These are phyloP conservation scores for Geotrichum restrictum DNA, from an alignment of 1,139 yeast genomes.

Conservation along the genomic window DNA sequence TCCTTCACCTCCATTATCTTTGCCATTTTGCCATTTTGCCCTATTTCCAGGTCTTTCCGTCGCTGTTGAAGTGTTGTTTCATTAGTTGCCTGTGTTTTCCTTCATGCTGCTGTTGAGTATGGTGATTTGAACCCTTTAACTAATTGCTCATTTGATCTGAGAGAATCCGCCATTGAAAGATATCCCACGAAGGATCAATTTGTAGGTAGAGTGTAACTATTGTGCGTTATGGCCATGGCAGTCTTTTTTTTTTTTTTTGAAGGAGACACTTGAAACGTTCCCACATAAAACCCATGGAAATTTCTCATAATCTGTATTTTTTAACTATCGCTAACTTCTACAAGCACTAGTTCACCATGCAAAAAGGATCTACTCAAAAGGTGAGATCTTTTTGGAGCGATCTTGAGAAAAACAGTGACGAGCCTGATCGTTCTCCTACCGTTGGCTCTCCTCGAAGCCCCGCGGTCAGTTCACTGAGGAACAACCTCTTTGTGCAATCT, in stretches of 20 bases:
- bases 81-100: background rate
- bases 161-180: background rate
- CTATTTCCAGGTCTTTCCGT: background rate
- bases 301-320: background rate
- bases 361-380: slow-evolving; percentile 24
- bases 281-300: background rate
- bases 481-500: slow-evolving; percentile 27
- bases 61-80: slow-evolving; percentile 1
- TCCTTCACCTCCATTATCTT: background rate
- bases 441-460: slow-evolving; percentile 16
- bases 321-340: background rate
- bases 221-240: background rate
- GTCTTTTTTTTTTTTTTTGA: background rate
- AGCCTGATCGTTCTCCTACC: slow-evolving; percentile 20
- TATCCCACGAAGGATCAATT: background rate
- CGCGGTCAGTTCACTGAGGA: slow-evolving; percentile 18
- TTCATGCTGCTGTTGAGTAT: background rate
- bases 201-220: background rate
- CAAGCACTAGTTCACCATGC: background rate
- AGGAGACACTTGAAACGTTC: background rate
- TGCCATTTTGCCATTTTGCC: background rate
- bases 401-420: slow-evolving; percentile 28
- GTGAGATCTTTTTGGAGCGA: slow-evolving; percentile 35
- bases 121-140: background rate
- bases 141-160: background rate